Percentiles rank a stretch among this genome's conserved stretches.
Conservation (phyloP, 768 basidiomycete species). For the Phaffia tasmanica region DNA sequence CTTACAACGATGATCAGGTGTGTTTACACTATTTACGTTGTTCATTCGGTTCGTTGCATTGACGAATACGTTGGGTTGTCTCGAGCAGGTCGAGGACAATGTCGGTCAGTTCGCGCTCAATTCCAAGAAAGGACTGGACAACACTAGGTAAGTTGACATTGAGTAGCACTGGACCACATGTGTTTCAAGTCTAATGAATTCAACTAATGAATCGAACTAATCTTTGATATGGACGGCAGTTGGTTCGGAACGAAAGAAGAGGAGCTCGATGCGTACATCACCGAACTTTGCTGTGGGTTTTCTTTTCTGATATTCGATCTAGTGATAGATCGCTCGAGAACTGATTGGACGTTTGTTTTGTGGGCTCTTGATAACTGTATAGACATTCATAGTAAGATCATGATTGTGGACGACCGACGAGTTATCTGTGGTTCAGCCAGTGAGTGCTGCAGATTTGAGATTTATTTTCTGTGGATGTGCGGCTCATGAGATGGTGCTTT, state of each 20-base stretch:
- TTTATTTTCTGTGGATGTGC: not conserved
- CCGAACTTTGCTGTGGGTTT: conserved; percentile 34
- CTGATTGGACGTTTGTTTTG: conserved; percentile 14
- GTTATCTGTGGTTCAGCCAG: conserved; percentile 95
- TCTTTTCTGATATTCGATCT: conserved; percentile 18
- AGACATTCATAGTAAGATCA: conserved; percentile 45
- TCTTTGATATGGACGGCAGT: conserved; percentile 47
- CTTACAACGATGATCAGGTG: conserved; percentile 31
- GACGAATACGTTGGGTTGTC: conserved; percentile 40
- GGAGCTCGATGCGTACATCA: conserved; percentile 63
- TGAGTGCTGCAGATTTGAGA: conserved; percentile 9
- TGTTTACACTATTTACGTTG: conserved; percentile 28
- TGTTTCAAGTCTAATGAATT: too few relatives aligned
- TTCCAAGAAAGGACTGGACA: conserved; percentile 48
- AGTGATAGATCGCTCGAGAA: conserved; percentile 39
- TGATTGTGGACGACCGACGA: conserved; percentile 85
- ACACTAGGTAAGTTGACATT: too few relatives aligned
- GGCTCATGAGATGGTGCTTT: not conserved
- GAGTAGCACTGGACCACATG: too few relatives aligned
- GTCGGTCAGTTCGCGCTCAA: conserved; percentile 70
- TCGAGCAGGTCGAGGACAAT: conserved; percentile 58
- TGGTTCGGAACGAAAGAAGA: conserved; percentile 79
- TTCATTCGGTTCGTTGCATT: not conserved
- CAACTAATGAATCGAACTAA: too few relatives aligned
- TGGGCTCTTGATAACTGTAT: not conserved